Conservation (phyloP, 2,329 filamentous ascomycete genomes). For the Herpotrichia juniperi region DNA sequence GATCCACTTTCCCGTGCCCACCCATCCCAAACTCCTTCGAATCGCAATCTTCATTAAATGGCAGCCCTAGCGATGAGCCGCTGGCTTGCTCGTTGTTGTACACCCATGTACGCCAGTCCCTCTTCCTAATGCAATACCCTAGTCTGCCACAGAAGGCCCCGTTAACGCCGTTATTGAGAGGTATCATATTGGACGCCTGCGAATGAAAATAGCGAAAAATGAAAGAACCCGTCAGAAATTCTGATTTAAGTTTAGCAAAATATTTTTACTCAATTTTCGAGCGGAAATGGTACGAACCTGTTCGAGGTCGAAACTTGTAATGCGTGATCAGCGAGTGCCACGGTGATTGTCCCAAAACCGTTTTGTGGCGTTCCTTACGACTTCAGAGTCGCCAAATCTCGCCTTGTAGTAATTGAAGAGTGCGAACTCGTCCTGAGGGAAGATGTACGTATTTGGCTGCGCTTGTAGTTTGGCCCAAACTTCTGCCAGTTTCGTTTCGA, state of each 20-base stretch:
- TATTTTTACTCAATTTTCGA: too few species aligned
- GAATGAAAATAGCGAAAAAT: not conserved
- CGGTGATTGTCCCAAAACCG: constrained; percentile 62
- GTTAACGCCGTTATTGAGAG: constrained; percentile 31
- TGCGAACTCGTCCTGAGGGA: constrained; percentile 78
- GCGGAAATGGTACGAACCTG: constrained; percentile 13
- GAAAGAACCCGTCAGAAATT: not conserved
- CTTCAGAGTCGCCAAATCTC: constrained; percentile 62
- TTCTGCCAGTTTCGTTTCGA: constrained; percentile 63
- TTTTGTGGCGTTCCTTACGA: constrained; percentile 59
- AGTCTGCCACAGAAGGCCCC: constrained; percentile 23
- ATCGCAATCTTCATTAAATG: constrained; percentile 3
- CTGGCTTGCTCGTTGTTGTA: constrained; percentile 25
- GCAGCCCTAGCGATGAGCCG: constrained; percentile 18
- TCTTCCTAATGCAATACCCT: constrained; percentile 15
- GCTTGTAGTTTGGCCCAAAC: constrained; percentile 73
- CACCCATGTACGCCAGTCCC: constrained; percentile 21
- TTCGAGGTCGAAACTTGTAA: constrained; percentile 1
- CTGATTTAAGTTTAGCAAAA: not conserved
- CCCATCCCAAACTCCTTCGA: constrained; percentile 9
- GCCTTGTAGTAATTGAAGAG: constrained; percentile 85
- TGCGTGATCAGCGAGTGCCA: constrained; percentile 28
- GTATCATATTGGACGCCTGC: constrained; percentile 13
- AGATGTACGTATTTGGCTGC: constrained; percentile 72
- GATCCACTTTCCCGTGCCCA: constrained; percentile 13